Conservation (phyloP, 208 protist genomes). For the Borovskyia barvae region DNA sequence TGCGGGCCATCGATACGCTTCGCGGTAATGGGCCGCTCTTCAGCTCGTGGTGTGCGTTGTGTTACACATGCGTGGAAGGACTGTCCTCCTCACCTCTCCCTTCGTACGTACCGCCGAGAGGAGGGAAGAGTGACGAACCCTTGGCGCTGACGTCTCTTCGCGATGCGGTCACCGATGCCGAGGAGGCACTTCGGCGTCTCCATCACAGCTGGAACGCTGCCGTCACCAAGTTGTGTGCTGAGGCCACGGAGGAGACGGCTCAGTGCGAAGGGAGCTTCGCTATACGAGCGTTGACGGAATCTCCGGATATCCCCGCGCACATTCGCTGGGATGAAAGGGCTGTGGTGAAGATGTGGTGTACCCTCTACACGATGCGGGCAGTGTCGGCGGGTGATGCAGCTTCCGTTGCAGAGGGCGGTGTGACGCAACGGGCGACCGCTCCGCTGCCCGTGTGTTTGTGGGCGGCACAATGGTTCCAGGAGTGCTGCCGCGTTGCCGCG, state of each 20-base stretch:
- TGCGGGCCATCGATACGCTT: slow-evolving; percentile 1
- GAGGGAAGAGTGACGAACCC: too few species aligned
- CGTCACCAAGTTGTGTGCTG: too few species aligned
- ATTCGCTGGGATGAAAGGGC: background rate
- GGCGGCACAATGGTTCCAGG: slow-evolving; percentile 14
- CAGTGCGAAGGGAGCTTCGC: too few species aligned
- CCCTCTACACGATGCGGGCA: background rate
- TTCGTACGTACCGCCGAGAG: too few species aligned
- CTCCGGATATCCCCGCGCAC: too few species aligned
- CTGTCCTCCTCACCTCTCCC: background rate
- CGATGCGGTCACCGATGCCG: background rate
- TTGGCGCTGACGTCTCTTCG: too few species aligned
- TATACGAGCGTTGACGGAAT: too few species aligned
- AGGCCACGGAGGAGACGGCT: too few species aligned
- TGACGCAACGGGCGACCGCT: background rate
- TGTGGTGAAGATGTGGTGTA: background rate
- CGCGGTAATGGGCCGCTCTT: slow-evolving; percentile 18
- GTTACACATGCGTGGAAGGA: slow-evolving; percentile 6
- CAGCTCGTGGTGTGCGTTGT: slow-evolving; percentile 25
- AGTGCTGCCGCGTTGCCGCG: slow-evolving; percentile 22
- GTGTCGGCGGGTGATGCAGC: background rate
- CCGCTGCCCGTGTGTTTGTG: background rate
- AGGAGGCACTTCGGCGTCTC: slow-evolving; percentile 3
- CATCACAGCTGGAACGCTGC: slow-evolving; percentile 9
- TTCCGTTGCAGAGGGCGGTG: background rate